phyloP scores from a whole-genome alignment of 1,139 yeast species.

The Candida dubliniensis region DNA sequence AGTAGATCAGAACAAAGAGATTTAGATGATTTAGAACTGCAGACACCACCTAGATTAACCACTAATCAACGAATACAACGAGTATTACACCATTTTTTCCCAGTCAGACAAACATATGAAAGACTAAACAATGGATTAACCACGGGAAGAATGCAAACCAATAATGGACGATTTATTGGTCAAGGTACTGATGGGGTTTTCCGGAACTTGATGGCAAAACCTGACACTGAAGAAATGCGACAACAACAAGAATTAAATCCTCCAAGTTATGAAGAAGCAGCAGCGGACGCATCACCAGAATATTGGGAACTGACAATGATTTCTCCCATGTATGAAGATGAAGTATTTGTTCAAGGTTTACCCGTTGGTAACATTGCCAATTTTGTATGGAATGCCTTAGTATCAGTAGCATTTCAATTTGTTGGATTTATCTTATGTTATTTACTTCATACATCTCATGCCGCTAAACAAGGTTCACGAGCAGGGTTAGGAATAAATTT shows the following conservation, averaged over 20 bases:
- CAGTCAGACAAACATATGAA: conserved; percentile 46
- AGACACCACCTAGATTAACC: conserved; percentile 19
- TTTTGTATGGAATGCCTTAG: conserved; percentile 86
- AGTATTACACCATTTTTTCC: conserved; percentile 36
- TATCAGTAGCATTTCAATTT: conserved; percentile 87
- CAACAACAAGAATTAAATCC: conserved; percentile 54
- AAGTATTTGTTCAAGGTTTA: conserved; percentile 89
- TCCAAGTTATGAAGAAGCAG: conserved; percentile 95
- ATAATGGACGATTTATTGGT: conserved; percentile 47
- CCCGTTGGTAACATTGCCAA: conserved; percentile 94
- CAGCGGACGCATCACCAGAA: conserved; percentile 93
- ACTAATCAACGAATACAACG: conserved; percentile 33
- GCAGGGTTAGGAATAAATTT: conserved; percentile 90
- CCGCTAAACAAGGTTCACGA: conserved; percentile 93
- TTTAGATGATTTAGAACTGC: conserved; percentile 14
- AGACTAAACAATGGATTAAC: conserved; percentile 43
- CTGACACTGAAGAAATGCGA: conserved; percentile 51
- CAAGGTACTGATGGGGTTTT: conserved; percentile 87
- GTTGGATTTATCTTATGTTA: conserved; percentile 92
- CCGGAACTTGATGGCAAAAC: conserved; percentile 85
- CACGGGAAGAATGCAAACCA: conserved; percentile 48
- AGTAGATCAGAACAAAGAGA: no score
- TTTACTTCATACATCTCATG: conserved; percentile 91
- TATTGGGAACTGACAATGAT: conserved; percentile 93
- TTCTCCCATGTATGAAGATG: conserved; percentile 82